Conservation (phyloP, 805 yeast species). For the Alloascoidea hylecoeti region DNA sequence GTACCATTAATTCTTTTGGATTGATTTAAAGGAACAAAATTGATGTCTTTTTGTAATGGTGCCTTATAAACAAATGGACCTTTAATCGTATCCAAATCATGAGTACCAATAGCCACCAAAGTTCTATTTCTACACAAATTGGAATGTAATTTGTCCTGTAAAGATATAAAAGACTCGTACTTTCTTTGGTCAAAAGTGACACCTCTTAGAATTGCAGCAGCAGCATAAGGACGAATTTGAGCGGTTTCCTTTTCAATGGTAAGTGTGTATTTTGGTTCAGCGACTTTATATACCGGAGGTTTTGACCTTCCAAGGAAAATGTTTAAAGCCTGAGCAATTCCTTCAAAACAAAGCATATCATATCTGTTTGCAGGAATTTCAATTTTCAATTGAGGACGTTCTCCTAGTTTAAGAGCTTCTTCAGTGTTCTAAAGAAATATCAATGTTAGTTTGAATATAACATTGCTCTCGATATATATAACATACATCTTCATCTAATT, state of each 20-base stretch:
- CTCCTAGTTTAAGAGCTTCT: constrained; percentile 26
- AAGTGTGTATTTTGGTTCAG: constrained; percentile 41
- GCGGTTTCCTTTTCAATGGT: constrained; percentile 66
- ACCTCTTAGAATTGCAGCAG: constrained; percentile 85
- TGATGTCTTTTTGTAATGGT: constrained; percentile 60
- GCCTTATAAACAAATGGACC: constrained; percentile 88
- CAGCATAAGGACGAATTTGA: constrained; percentile 80
- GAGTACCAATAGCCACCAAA: constrained; percentile 97
- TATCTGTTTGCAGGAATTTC: constrained; percentile 98
- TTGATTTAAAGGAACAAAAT: constrained; percentile 26
- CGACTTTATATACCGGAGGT: constrained; percentile 55
- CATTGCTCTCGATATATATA: background rate
- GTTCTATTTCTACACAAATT: constrained; percentile 96
- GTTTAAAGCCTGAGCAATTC: constrained; percentile 89
- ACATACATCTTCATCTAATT: constrained; percentile 76
- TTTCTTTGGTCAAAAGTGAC: constrained; percentile 70
- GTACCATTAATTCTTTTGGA: constrained; percentile 47
- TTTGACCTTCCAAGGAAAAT: constrained; percentile 63
- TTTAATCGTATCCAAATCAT: constrained; percentile 68
- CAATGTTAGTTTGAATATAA: constrained; percentile 5
- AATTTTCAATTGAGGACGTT: constrained; percentile 92
- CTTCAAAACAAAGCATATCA: constrained; percentile 96
- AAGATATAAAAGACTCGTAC: constrained; percentile 87
- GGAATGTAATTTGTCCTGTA: constrained; percentile 92
- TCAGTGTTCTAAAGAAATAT: constrained; percentile 19